Conservation (phyloP, 257 asterid genomes). For the Mitragyna speciosa region DNA sequence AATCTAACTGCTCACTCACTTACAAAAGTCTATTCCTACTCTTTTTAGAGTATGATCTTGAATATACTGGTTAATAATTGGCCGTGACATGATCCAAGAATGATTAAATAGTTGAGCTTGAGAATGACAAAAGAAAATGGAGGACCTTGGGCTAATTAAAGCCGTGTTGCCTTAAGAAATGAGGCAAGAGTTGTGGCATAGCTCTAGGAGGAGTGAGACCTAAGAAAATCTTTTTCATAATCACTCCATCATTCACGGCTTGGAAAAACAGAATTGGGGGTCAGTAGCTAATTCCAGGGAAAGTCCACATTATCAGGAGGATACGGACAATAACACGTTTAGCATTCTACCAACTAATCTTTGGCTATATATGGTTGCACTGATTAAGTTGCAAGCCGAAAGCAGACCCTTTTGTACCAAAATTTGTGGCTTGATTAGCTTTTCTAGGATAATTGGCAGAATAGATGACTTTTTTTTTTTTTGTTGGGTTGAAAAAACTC, state of each 20-base stretch:
- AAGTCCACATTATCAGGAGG: neutral
- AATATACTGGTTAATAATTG: neutral
- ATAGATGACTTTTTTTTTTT: slow-evolving; percentile 1
- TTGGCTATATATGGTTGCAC: neutral
- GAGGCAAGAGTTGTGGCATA: slow-evolving; percentile 1
- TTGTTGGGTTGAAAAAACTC: neutral
- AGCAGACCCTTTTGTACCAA: neutral
- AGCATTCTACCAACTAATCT: neutral
- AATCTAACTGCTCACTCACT: too few species aligned
- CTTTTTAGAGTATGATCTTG: too few species aligned
- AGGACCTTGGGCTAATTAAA: neutral
- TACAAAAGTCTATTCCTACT: too few species aligned
- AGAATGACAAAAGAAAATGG: slow-evolving; percentile 5
- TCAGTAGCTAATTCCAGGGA: neutral
- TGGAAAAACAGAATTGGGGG: slow-evolving; percentile 11
- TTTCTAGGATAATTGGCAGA: slow-evolving; percentile 8
- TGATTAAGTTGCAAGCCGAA: neutral
- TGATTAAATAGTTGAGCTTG: neutral
- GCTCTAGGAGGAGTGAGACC: neutral
- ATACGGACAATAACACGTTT: neutral
- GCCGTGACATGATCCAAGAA: neutral
- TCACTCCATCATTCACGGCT: slow-evolving; percentile 23
- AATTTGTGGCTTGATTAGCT: neutral
- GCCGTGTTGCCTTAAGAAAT: neutral
- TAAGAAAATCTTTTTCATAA: neutral